Evolutionary conservation across 1,284 basidiomycete species (phyloP).

Genomic region (Ceratobasidium sp.): DNA sequence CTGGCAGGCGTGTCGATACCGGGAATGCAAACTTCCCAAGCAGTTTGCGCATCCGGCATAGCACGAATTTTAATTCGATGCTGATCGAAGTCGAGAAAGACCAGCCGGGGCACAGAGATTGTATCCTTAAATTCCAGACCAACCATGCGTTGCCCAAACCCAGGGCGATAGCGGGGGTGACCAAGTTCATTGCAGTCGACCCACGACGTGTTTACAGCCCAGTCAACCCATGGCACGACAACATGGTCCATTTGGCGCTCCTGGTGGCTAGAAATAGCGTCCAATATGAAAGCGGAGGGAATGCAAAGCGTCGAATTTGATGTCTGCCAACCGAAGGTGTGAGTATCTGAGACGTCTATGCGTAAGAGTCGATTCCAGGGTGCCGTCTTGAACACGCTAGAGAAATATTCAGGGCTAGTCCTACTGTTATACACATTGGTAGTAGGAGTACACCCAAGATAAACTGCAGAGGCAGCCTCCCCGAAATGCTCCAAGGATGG

Average conservation of each 20-base stretch:
- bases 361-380: neutral
- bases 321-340: neutral
- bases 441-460: neutral
- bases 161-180: neutral
- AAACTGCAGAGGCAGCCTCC: neutral
- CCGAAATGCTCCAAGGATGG: neutral
- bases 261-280: neutral
- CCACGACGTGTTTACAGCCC: constrained; percentile 1
- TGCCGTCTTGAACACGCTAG: neutral
- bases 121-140: neutral
- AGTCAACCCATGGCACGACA: neutral
- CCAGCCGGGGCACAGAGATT: neutral
- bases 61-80: neutral
- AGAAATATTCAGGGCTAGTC: neutral
- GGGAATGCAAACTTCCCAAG: neutral
- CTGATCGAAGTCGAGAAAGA: constrained; percentile 1
- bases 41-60: neutral
- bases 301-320: neutral
- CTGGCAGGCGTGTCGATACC: neutral
- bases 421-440: neutral
- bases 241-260: neutral
- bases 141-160: neutral
- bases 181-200: neutral
- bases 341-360: neutral
- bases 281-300: neutral